Conservation (phyloP, 345 rosid species). For the Punica granatum region DNA sequence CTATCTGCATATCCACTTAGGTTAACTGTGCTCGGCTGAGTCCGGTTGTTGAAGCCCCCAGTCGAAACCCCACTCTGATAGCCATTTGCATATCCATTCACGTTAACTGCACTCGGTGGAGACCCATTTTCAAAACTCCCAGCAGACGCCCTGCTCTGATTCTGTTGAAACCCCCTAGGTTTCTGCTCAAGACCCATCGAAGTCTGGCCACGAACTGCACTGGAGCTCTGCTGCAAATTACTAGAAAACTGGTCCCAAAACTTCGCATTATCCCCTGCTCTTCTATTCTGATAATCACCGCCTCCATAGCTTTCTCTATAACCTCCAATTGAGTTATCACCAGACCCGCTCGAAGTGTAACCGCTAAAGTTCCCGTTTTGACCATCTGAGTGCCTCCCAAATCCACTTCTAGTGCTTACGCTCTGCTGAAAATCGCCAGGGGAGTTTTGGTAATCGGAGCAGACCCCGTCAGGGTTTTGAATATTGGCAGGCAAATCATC, state of each 20-base stretch:
- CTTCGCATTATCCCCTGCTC: slow-evolving; percentile 9
- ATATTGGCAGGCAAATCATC: slow-evolving; percentile 14
- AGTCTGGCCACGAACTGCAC: background rate
- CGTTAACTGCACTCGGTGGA: slow-evolving; percentile 2
- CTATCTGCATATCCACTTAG: too few species aligned
- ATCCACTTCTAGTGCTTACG: slow-evolving; percentile 9
- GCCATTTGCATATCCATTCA: background rate
- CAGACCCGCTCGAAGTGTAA: background rate
- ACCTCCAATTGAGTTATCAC: slow-evolving; percentile 8
- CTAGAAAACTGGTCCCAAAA: slow-evolving; percentile 10
- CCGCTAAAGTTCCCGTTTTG: slow-evolving; percentile 18
- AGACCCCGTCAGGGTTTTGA: slow-evolving; percentile 15
- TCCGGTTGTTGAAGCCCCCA: background rate
- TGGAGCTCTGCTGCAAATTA: background rate
- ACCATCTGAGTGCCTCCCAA: slow-evolving; percentile 12
- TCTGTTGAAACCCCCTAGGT: too few species aligned
- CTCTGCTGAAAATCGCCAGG: slow-evolving; percentile 8
- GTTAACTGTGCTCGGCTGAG: slow-evolving; percentile 6
- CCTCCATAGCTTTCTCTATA: slow-evolving; percentile 13
- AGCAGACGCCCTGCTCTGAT: slow-evolving; percentile 7
- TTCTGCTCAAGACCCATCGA: slow-evolving; percentile 1
- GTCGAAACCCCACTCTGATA: background rate
- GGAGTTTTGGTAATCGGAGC: slow-evolving; percentile 10
- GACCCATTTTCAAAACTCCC: slow-evolving; percentile 12
- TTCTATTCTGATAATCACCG: slow-evolving; percentile 10